Conservation (phyloP, 306 rosid species). For the Vigna unguiculata region DNA sequence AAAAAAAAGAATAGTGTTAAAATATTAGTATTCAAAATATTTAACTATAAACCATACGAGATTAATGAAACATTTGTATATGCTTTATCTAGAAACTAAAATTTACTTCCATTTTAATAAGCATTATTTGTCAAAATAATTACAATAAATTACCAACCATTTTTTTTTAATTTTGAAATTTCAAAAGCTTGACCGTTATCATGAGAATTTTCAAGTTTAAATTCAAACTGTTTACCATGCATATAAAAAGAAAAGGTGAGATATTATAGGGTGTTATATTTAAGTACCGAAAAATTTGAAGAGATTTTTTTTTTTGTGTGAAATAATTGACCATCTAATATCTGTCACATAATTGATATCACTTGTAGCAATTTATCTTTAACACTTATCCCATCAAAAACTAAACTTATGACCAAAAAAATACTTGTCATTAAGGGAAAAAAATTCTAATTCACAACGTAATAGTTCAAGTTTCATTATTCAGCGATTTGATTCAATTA, state of each 20-base stretch:
- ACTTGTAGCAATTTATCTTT: no score
- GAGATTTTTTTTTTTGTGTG: not conserved
- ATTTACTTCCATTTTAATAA: not conserved
- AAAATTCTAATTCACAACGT: no score
- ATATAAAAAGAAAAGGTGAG: no score
- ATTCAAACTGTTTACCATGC: not conserved
- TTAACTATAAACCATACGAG: no score
- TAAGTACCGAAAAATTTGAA: not conserved
- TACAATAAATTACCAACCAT: not conserved
- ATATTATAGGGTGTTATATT: not conserved
- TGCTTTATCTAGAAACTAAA: not conserved
- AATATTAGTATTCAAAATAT: no score
- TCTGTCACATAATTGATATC: no score
- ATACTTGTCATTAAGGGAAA: no score
- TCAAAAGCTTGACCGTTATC: not conserved
- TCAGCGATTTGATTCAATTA: no score
- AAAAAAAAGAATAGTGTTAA: no score
- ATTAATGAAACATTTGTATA: not conserved
- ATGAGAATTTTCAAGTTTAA: not conserved
- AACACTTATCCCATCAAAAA: no score
- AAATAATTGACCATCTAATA: not conserved
- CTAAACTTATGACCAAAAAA: no score
- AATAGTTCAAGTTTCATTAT: no score
- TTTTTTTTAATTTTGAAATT: not conserved
- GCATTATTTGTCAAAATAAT: not conserved